These are phyloP conservation scores for Fragaria ananassa DNA, from an alignment of 306 rosid species.

Conservation along the genomic window DNA sequence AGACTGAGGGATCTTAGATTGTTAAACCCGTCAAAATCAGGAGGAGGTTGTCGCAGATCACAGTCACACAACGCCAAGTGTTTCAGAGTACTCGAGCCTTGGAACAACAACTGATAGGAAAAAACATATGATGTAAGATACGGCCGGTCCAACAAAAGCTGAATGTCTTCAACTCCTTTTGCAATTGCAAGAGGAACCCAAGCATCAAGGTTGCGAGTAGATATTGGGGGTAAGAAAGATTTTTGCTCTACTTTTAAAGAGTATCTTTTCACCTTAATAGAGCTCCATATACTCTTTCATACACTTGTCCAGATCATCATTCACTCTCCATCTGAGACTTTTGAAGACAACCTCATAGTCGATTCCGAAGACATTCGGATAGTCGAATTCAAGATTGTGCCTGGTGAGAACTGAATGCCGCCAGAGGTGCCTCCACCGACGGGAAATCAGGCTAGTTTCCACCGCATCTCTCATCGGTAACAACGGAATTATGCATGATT, in stretches of 20 bases:
- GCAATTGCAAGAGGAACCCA: not conserved
- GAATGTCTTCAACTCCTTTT: not conserved
- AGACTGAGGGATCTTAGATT: not conserved
- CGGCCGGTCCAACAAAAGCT: not conserved
- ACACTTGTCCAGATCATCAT: not conserved
- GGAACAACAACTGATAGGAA: not conserved
- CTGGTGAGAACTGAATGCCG: not conserved
- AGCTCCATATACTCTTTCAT: not conserved
- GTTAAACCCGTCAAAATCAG: not conserved
- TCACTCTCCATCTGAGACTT: not conserved
- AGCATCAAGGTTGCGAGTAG: not conserved
- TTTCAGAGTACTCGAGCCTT: not conserved
- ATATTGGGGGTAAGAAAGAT: too few species aligned
- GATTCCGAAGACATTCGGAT: not conserved
- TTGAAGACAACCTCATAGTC: too few species aligned
- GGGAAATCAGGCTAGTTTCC: not conserved
- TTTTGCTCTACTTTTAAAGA: not conserved
- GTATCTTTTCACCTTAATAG: not conserved
- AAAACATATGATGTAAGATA: too few species aligned
- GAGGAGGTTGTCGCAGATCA: not conserved
- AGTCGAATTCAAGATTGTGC: not conserved
- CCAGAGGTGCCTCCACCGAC: not conserved
- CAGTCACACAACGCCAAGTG: not conserved
- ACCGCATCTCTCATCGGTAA: not conserved
- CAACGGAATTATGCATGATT: not conserved